Percentiles rank a stretch among this genome's conserved stretches.
Conservation (phyloP, 2,329 filamentous ascomycete species). For the Fusarium tjaetaba region DNA sequence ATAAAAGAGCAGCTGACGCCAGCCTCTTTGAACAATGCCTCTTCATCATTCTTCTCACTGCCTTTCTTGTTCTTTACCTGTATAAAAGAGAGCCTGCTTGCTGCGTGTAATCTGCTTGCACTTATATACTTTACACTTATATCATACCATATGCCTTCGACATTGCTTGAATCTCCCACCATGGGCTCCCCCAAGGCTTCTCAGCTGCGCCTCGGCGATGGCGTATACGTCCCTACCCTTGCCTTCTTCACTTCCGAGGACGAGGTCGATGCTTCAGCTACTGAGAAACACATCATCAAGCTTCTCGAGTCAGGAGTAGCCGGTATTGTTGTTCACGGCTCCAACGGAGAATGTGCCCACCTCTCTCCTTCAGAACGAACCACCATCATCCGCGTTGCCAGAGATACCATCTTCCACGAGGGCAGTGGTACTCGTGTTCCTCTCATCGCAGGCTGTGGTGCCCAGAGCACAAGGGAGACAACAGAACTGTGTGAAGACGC, state of each 20-base stretch:
- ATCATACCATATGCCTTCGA: constrained; percentile 36
- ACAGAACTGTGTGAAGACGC: constrained; percentile 77
- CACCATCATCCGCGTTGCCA: constrained; percentile 70
- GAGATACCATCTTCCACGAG: constrained; percentile 43
- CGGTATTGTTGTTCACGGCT: constrained; percentile 82
- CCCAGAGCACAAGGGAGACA: constrained; percentile 79
- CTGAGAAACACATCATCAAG: constrained; percentile 49
- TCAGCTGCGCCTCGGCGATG: constrained; percentile 41
- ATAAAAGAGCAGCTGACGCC: constrained; percentile 43
- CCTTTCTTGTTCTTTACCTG: not conserved
- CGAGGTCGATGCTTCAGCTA: constrained; percentile 46
- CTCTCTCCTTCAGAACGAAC: constrained; percentile 76
- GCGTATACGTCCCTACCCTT: constrained; percentile 52
- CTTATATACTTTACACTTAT: not conserved
- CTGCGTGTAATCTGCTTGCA: constrained; percentile 1
- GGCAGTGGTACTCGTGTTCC: constrained; percentile 34
- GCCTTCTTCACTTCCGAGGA: constrained; percentile 51
- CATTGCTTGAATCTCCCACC: constrained; percentile 34
- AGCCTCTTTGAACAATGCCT: constrained; percentile 12
- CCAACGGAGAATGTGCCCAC: constrained; percentile 86
- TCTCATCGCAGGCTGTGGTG: constrained; percentile 79
- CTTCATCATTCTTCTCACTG: not conserved
- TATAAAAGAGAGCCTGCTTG: constrained; percentile 14
- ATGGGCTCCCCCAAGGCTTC: constrained; percentile 43
- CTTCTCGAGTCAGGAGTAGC: constrained; percentile 74